These are phyloP conservation scores for Teunomyces pallodes DNA, from an alignment of 805 yeast species.

Conservation along the genomic window DNA sequence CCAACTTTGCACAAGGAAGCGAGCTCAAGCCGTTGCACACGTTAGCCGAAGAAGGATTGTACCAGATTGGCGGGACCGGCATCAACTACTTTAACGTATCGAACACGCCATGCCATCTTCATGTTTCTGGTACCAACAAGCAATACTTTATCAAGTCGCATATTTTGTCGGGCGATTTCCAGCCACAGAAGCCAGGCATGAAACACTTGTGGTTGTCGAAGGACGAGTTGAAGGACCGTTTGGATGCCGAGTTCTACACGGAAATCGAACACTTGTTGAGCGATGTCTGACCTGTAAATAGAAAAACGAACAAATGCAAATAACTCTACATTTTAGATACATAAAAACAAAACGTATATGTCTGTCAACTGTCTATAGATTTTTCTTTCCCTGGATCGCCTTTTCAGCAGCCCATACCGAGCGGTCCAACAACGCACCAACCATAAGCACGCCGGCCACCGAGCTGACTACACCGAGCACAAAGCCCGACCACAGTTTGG, in stretches of 20 bases:
- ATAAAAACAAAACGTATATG: no score
- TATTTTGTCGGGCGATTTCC: slow-evolving; percentile 79
- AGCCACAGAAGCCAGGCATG: slow-evolving; percentile 31
- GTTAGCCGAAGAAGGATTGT: slow-evolving; percentile 73
- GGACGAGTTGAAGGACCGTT: slow-evolving; percentile 63
- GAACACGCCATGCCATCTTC: slow-evolving; percentile 74
- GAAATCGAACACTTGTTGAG: slow-evolving; percentile 51
- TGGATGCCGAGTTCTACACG: slow-evolving; percentile 53
- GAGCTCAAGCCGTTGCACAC: slow-evolving; percentile 55
- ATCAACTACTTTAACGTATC: slow-evolving; percentile 93
- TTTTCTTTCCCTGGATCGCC: slow-evolving; percentile 67
- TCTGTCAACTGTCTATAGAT: slow-evolving; percentile 17
- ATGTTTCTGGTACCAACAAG: slow-evolving; percentile 33
- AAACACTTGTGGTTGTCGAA: slow-evolving; percentile 83
- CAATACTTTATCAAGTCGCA: slow-evolving; percentile 85
- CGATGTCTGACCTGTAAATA: slow-evolving; percentile 21
- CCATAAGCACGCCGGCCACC: slow-evolving; percentile 89
- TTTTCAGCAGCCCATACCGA: slow-evolving; percentile 87
- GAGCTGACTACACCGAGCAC: slow-evolving; percentile 80
- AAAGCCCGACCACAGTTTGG: slow-evolving; percentile 80
- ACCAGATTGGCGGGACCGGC: slow-evolving; percentile 65
- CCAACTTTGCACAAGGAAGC: slow-evolving; percentile 55
- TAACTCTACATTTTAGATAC: no score
- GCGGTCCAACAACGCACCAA: slow-evolving; percentile 85
- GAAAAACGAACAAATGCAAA: background rate